phyloP scores from a whole-genome alignment of 1,284 basidiomycete species.

The Leccinum griseonigrum region DNA sequence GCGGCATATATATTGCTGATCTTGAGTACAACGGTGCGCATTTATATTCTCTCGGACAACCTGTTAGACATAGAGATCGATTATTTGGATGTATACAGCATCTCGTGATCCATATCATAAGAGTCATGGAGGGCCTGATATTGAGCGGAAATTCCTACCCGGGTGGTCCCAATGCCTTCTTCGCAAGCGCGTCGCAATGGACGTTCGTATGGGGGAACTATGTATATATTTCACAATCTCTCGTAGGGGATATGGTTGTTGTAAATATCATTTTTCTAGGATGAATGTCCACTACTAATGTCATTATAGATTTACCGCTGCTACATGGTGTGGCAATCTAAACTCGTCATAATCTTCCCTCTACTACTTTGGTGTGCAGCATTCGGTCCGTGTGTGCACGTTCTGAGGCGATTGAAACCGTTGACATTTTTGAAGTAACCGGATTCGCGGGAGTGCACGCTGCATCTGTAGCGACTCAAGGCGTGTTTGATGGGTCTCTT shows the following conservation, averaged over 20 bases:
- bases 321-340: not conserved
- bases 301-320: not conserved
- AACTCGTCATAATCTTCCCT: not conserved
- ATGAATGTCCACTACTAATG: not conserved
- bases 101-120: constrained; percentile 1
- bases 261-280: not conserved
- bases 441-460: not conserved
- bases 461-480: not conserved
- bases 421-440: not conserved
- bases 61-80: not conserved
- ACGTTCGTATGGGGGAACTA: not conserved
- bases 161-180: not conserved
- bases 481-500: not conserved
- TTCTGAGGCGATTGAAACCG: not conserved
- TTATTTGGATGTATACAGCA: not conserved
- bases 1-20: constrained; percentile 17
- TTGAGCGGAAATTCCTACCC: not conserved
- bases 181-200: not conserved
- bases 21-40: constrained; percentile 18
- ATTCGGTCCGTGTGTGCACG: not conserved
- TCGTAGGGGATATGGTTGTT: not conserved
- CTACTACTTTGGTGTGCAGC: not conserved
- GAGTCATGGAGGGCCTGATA: constrained; percentile 1
- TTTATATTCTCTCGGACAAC: not conserved
- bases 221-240: not conserved